A percentile compares a stretch with the other conserved stretches of the same genome.
phyloP scores from a whole-genome alignment of 306 rosid species.

The Rubus idaeus region DNA sequence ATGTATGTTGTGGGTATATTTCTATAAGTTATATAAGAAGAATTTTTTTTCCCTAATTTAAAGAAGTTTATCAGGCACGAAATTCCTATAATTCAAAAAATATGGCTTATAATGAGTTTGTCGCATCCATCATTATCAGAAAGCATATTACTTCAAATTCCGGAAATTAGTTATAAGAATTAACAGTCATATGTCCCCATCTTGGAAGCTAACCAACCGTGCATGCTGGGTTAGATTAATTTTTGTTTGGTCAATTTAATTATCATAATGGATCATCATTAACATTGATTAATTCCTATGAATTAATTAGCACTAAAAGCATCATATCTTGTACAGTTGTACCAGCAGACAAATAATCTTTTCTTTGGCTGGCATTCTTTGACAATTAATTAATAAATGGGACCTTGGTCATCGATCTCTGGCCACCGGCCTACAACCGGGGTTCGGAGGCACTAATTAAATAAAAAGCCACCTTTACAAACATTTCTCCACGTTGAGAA shows the following conservation, averaged over 20 bases:
- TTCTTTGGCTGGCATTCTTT: neutral
- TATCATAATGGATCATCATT: neutral
- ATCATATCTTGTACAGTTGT: neutral
- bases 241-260: neutral
- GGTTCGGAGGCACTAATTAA: neutral
- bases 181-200: neutral
- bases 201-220: neutral
- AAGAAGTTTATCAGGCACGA: no score
- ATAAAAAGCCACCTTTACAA: neutral
- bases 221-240: neutral
- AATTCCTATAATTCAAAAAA: no score
- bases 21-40: no score
- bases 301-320: neutral
- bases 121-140: no score
- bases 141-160: neutral
- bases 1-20: no score
- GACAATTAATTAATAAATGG: neutral
- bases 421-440: neutral
- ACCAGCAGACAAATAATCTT: neutral
- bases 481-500: neutral
- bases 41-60: no score
- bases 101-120: no score
- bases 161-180: no score
- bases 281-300: no score
- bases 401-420: neutral